A percentile compares a stretch with the other conserved stretches of the same genome.
These are phyloP conservation scores for Larix kaempferi DNA, from an alignment of 75 land plant species.

Conservation along the genomic window DNA sequence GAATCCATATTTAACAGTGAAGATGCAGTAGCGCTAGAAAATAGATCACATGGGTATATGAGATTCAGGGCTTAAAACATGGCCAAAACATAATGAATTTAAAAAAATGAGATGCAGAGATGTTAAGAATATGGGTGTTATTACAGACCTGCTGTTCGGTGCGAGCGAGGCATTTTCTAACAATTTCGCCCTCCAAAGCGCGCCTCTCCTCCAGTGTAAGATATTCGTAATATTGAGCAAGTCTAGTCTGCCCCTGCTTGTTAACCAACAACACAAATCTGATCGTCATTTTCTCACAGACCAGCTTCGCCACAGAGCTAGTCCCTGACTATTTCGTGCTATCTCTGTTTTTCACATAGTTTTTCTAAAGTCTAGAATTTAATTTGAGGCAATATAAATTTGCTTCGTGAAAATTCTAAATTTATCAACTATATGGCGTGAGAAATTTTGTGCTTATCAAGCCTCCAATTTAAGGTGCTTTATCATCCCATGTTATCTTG, in stretches of 20 bases:
- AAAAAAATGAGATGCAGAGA: neutral
- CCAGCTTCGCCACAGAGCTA: too few species aligned
- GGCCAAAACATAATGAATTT: too few species aligned
- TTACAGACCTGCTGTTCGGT: slow-evolving; percentile 77
- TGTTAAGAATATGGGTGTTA: neutral
- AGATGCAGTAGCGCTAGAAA: neutral
- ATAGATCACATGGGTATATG: neutral
- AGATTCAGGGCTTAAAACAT: neutral
- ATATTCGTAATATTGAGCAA: slow-evolving; percentile 99
- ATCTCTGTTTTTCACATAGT: too few species aligned
- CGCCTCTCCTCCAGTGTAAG: slow-evolving; percentile 93
- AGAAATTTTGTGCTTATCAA: too few species aligned
- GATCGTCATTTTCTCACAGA: slow-evolving; percentile 64
- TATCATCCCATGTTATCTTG: too few species aligned
- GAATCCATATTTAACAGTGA: neutral
- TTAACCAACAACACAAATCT: slow-evolving; percentile 95
- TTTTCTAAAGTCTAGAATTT: too few species aligned
- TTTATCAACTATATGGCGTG: too few species aligned
- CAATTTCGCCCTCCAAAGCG: slow-evolving; percentile 99
- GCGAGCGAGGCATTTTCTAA: slow-evolving; percentile 94
- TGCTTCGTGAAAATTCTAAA: too few species aligned
- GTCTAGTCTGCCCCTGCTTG: slow-evolving; percentile 98
- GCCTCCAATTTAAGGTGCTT: too few species aligned
- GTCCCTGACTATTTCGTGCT: too few species aligned
- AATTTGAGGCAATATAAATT: too few species aligned